Base-by-base conservation (phyloP, 176 grass and related monocot species). In the Canna indica region DNA sequence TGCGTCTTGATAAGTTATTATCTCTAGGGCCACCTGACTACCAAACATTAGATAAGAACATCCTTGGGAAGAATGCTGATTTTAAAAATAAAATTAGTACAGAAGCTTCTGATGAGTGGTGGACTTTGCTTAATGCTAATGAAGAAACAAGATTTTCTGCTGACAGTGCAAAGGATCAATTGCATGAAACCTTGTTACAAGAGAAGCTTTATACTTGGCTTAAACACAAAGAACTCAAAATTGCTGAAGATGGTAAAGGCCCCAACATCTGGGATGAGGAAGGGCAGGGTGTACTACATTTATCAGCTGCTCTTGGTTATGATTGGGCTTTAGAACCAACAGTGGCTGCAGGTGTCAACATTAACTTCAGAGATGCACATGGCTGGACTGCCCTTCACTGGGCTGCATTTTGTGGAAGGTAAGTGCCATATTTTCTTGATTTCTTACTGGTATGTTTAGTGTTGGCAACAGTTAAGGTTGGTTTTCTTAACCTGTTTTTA, bases 331-430 rank as follows among this genome's bases (percentile, higher is more conserved):
- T 99, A 74, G 87, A 78, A 53, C 95, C 90, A 83, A 90, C 85
- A 65, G 70, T 88, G 72, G 46, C 77, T 71, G 87, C 87, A 74
- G 95, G 95, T 53, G 95, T 99, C 53, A 87, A 81, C 76, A 83
- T 99, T 32, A 99, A 99, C 70, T 99, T 94, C 70, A 90, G 95
- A 82, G 95, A 99, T 88, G 77, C 81, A 62, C 95, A 69, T 78
- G 95, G 95, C 53, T 99, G 95, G 95, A 99, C 95, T 76, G 95
- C 95, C 0, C 90, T 99, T 84, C 95, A 99, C 70, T 99, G 95
- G 95, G 95, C 95, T 54, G 95, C 95, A 73, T 88, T 75, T 50
- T 84, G 80, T 71, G 95, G 95, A 77, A 90, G 95, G 95, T 99
- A 73, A 48, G 41, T 47, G 12, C 3, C 15, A 25, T 41, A 32